Percentiles rank a stretch among this genome's conserved stretches.
Conservation (phyloP, 306 rosid genomes). For the Malus domestica region DNA sequence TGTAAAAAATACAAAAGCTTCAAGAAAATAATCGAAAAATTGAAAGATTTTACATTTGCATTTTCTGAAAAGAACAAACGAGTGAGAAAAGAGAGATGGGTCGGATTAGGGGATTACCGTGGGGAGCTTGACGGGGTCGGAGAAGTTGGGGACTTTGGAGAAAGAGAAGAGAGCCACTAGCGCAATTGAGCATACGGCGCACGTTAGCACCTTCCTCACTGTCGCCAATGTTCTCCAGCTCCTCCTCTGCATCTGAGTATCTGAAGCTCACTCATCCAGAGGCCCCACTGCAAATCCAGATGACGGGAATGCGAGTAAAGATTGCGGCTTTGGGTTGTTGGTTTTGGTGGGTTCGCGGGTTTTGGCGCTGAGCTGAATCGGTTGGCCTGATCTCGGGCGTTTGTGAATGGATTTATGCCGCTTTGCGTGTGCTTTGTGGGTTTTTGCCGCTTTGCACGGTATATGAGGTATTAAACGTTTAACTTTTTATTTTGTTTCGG, state of each 20-base stretch:
- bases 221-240: conserved; percentile 33
- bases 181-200: conserved; percentile 49
- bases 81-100: background rate
- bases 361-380: background rate
- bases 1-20: background rate
- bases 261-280: conserved; percentile 3
- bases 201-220: conserved; percentile 54
- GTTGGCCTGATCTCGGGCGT: background rate
- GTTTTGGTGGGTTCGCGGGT: background rate
- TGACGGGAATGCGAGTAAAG: background rate
- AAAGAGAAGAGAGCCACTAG: conserved; percentile 53
- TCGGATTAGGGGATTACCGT: conserved; percentile 36
- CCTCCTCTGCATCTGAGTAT: conserved; percentile 55
- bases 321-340: background rate
- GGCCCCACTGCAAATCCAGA: background rate
- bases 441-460: background rate
- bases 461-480: no score
- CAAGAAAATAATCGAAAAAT: background rate
- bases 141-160: conserved; percentile 44
- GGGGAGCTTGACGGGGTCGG: conserved; percentile 47
- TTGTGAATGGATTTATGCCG: background rate
- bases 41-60: background rate
- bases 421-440: background rate
- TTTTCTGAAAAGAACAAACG: background rate
- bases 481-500: no score